These are phyloP conservation scores for Tricholoma saponaceum DNA, from an alignment of 768 basidiomycete species.

Conservation along the genomic window DNA sequence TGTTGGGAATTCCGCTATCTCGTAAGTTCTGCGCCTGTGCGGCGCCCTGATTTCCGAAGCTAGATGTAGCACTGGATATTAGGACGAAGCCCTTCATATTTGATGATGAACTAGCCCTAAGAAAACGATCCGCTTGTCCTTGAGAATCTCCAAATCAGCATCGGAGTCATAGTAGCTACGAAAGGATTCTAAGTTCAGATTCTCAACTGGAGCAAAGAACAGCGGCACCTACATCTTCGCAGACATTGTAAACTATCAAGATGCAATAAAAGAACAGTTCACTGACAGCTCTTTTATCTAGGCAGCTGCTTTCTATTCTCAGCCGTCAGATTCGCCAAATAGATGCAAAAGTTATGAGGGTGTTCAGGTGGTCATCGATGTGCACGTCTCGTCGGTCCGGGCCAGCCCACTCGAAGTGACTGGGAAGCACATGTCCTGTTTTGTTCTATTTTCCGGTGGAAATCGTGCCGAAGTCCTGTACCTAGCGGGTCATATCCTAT, in stretches of 20 bases:
- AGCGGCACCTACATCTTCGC: slow-evolving; percentile 49
- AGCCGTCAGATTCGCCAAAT: neutral
- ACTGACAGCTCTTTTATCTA: too few species aligned
- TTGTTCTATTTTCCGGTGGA: too few species aligned
- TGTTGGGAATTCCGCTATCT: slow-evolving; percentile 59
- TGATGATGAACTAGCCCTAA: slow-evolving; percentile 38
- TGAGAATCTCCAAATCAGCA: slow-evolving; percentile 46
- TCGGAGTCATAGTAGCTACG: slow-evolving; percentile 58
- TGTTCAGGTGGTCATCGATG: slow-evolving; percentile 19
- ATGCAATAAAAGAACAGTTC: neutral
- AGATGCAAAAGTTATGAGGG: slow-evolving; percentile 14
- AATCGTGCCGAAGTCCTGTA: too few species aligned
- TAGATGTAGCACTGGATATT: slow-evolving; percentile 13
- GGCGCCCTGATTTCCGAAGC: slow-evolving; percentile 64
- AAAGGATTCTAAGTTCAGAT: neutral
- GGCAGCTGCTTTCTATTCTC: neutral
- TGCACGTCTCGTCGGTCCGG: too few species aligned
- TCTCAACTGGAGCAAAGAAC: neutral
- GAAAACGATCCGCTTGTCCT: slow-evolving; percentile 53
- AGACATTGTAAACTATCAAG: slow-evolving; percentile 23
- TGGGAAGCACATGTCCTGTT: too few species aligned
- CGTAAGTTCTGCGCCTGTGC: slow-evolving; percentile 65
- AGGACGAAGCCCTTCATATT: neutral
- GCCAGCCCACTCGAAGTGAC: too few species aligned
- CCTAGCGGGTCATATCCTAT: too few species aligned